Evolutionary conservation across 768 basidiomycete species (phyloP), one percentile per base, ranked within the genome.

Genomic region (Daedaleopsis nitida): DNA sequence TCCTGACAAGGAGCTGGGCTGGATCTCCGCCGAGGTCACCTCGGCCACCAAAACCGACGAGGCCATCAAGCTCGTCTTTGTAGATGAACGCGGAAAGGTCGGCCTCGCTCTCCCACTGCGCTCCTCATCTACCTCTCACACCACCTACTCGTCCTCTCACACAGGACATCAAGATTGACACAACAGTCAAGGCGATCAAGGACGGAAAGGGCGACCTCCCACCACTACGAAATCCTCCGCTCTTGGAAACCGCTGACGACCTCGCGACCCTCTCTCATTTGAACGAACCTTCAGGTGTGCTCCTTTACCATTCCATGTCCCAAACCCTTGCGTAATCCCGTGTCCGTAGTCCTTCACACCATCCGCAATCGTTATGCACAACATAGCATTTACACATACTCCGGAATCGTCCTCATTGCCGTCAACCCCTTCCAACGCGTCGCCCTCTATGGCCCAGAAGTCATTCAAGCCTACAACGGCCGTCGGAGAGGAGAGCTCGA

Each of bases 391-490:
- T 99, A 98, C 72, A 98, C 97, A 35, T 99, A 98, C 78, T 96
- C 93, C 64, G 97, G 97, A 68, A 99, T 98, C 66, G 96, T 98
- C 63, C 86, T 99, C 66, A 97, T 99, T 73, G 97, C 97, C 56
- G 88, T 99, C 78, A 99, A 99, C 76, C 97, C 97, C 50, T 99
- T 99, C 76, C 92, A 96, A 76, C 92, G 95, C 71, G 90, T 99
- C 70, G 92, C 94, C 24, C 88, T 98, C 61, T 99, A 99, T 80
- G 94, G 93, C 7, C 92, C 94, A 21, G 94, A 97, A 72, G 92
- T 97, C 71, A 96, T 99, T 19, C 96, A 98, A 76, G 94, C 95
- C 14, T 99, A 99, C 74, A 91, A 89, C 63, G 95, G 94, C 56
- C 80, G 94, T 55, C 86, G 86, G 70, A 88, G 95, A 74, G 96